Evolutionary conservation across 225 moss, liverwort and hornwort genomes (phyloP).

Genomic region (Asterella californica): DNA sequence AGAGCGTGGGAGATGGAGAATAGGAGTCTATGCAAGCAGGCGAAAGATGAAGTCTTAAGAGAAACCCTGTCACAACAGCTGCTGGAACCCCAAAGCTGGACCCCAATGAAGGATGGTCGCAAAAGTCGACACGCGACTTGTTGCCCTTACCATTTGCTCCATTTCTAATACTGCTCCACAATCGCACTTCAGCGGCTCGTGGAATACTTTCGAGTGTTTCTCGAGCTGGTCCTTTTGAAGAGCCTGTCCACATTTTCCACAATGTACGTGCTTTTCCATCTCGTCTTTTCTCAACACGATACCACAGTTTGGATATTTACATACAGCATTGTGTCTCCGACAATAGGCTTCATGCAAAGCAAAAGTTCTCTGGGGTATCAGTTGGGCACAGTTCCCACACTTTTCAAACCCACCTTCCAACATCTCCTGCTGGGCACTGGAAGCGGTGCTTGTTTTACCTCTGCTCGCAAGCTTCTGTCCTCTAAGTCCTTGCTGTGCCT

Average conservation of each 20-base stretch:
- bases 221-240: constrained; percentile 63
- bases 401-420: constrained; percentile 61
- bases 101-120: not conserved
- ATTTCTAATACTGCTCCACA: constrained; percentile 88
- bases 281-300: constrained; percentile 86
- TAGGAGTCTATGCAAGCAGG: too few species aligned
- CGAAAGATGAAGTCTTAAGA: too few species aligned
- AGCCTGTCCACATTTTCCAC: constrained; percentile 74
- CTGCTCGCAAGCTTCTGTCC: constrained; percentile 45
- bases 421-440: constrained; percentile 28
- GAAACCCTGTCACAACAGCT: too few species aligned
- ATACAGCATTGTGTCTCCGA: constrained; percentile 82
- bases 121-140: too few species aligned
- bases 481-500: constrained; percentile 31
- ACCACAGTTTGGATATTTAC: constrained; percentile 75
- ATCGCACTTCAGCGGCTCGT: constrained; percentile 75
- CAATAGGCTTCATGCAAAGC: constrained; percentile 94
- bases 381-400: constrained; percentile 88
- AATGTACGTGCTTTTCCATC: constrained; percentile 89
- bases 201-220: constrained; percentile 91
- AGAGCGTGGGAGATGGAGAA: too few species aligned
- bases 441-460: constrained; percentile 25
- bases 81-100: too few species aligned
- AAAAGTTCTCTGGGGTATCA: constrained; percentile 65
- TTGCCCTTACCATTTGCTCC: constrained; percentile 81